Percentiles rank a stretch among this genome's conserved stretches.
Evolutionary conservation across 129 eudicot species (phyloP).

Genomic region (Rutidosis leptorrhynchoides): DNA sequence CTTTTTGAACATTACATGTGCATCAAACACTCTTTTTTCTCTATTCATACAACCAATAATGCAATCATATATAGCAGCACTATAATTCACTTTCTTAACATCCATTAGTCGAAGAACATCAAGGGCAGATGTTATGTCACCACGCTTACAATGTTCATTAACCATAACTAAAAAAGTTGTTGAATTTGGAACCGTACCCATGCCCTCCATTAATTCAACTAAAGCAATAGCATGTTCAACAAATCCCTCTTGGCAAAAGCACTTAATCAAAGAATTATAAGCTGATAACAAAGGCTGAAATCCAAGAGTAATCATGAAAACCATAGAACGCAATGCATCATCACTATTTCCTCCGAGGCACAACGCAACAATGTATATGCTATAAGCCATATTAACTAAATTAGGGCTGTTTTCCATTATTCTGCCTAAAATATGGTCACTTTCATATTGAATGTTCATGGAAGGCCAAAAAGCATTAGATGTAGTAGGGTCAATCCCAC

Average conservation of each 20-base stretch:
- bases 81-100: constrained; percentile 48
- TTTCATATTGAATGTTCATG: constrained; percentile 31
- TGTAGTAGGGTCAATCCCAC: constrained; percentile 41
- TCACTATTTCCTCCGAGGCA: constrained; percentile 48
- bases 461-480: constrained; percentile 15
- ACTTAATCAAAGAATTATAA: constrained; percentile 59
- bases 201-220: constrained; percentile 57
- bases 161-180: constrained; percentile 51
- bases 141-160: constrained; percentile 46
- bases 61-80: constrained; percentile 54
- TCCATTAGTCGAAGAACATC: constrained; percentile 48
- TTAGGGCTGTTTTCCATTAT: constrained; percentile 34
- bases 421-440: constrained; percentile 39
- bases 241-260: constrained; percentile 46
- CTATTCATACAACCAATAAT: constrained; percentile 49
- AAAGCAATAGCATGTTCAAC: constrained; percentile 35
- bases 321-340: constrained; percentile 38
- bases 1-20: constrained; percentile 40
- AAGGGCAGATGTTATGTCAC: constrained; percentile 45
- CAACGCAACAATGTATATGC: constrained; percentile 50
- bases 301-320: constrained; percentile 46
- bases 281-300: constrained; percentile 51
- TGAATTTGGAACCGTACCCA: constrained; percentile 39
- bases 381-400: constrained; percentile 42
- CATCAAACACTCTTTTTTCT: constrained; percentile 50